Evolutionary conservation across 2,329 filamentous ascomycete species (phyloP).

Genomic region (Cladosporium sp.): DNA sequence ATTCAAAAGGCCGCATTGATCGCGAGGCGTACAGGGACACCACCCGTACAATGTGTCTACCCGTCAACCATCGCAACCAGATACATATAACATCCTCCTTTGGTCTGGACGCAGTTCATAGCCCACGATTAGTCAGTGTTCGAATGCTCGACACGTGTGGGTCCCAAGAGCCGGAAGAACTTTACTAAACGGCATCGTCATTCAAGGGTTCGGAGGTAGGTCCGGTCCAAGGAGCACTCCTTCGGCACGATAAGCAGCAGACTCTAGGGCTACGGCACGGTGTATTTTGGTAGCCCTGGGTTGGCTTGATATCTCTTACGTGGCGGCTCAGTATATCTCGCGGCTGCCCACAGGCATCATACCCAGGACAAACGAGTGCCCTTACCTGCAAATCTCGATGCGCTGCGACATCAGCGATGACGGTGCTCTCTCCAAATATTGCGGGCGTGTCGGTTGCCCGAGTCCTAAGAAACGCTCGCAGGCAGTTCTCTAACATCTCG

Average conservation of each 20-base stretch:
- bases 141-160: background rate
- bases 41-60: background rate
- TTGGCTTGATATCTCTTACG: background rate
- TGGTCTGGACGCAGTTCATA: no score
- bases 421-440: background rate
- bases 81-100: no score
- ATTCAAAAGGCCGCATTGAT: no score
- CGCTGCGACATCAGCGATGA: conserved; percentile 1
- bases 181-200: background rate
- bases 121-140: background rate
- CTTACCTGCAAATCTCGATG: conserved; percentile 9
- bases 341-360: background rate
- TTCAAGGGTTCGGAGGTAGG: background rate
- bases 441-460: background rate
- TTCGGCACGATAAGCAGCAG: background rate
- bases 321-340: background rate
- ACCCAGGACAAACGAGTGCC: background rate
- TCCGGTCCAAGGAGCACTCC: background rate
- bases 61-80: background rate
- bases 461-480: background rate
- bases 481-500: background rate
- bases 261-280: no score
- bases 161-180: background rate
- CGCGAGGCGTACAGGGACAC: no score
- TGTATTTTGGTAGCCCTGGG: no score